Conservation (phyloP, 495 filamentous ascomycete genomes). For the Friedmanniomyces simplex region DNA sequence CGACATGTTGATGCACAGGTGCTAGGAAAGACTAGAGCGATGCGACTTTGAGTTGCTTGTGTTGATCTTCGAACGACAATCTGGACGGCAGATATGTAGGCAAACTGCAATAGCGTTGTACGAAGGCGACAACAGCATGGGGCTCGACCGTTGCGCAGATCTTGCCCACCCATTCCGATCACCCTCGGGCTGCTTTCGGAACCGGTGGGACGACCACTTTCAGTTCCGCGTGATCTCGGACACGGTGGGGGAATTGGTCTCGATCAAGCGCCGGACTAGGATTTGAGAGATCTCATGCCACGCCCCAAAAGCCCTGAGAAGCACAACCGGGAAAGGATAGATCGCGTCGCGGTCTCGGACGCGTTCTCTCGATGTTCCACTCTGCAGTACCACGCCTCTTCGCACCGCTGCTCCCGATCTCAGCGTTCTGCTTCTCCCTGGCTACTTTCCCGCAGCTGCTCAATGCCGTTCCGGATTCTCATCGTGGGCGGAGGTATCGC, state of each 20-base stretch:
- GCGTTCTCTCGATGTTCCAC: not conserved
- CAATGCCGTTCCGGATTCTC: constrained; percentile 16
- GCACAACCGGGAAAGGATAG: not conserved
- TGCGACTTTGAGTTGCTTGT: not conserved
- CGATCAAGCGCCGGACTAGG: not conserved
- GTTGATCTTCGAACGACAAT: not conserved
- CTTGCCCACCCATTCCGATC: not conserved
- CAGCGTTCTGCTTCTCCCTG: not conserved
- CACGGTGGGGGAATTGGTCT: not conserved
- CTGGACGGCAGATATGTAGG: not conserved
- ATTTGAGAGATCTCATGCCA: not conserved
- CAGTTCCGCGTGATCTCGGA: not conserved
- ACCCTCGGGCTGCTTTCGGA: not conserved
- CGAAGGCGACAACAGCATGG: not conserved
- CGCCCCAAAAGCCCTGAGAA: not conserved
- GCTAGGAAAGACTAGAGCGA: not conserved
- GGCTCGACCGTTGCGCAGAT: not conserved
- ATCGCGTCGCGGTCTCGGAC: not conserved
- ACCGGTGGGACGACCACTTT: no score
- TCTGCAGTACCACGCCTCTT: not conserved
- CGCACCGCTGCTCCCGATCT: not conserved
- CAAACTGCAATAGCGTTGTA: not conserved
- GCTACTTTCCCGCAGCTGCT: not conserved
- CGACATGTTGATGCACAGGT: not conserved
- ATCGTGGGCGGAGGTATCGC: constrained; percentile 14